A percentile compares a stretch with the other conserved stretches of the same genome.
These are phyloP conservation scores for Tranzscheliella williamsii DNA, from an alignment of 1,284 basidiomycete genomes.

Conservation along the genomic window DNA sequence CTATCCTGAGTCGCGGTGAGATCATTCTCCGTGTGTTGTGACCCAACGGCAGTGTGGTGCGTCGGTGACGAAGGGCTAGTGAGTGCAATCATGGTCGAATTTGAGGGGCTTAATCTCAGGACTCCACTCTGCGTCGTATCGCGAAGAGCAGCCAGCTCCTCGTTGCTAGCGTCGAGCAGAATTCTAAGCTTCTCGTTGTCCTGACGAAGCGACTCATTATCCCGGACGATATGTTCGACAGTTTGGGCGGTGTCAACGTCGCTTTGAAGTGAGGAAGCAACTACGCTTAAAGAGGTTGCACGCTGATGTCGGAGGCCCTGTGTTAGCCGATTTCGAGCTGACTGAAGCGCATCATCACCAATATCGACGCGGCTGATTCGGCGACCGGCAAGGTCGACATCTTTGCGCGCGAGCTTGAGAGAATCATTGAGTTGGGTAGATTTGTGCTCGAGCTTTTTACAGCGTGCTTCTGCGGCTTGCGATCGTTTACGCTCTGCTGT, in stretches of 20 bases:
- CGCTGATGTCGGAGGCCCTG: constrained; percentile 21
- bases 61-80: not conserved
- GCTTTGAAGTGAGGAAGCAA: not conserved
- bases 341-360: constrained; percentile 24
- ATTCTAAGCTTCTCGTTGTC: constrained; percentile 33
- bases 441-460: constrained; percentile 63
- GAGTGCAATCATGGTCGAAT: not conserved
- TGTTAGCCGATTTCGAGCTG: constrained; percentile 24
- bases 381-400: constrained; percentile 5
- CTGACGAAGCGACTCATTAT: constrained; percentile 39
- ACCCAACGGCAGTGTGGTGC: not conserved
- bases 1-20: too few relatives aligned
- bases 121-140: constrained; percentile 19
- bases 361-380: constrained; percentile 6
- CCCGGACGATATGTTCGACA: constrained; percentile 24
- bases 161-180: constrained; percentile 44
- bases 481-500: constrained; percentile 74
- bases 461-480: constrained; percentile 71
- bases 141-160: constrained; percentile 43
- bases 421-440: constrained; percentile 24
- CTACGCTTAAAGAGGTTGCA: constrained; percentile 2
- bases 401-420: constrained; percentile 23
- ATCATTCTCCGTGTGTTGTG: too few relatives aligned
- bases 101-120: constrained; percentile 14
- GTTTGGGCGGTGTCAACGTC: constrained; percentile 11